Evolutionary conservation across 2,329 filamentous ascomycete genomes (phyloP), one percentile per base, ranked within the genome.

Genomic region (Colletotrichum simmondsii): DNA sequence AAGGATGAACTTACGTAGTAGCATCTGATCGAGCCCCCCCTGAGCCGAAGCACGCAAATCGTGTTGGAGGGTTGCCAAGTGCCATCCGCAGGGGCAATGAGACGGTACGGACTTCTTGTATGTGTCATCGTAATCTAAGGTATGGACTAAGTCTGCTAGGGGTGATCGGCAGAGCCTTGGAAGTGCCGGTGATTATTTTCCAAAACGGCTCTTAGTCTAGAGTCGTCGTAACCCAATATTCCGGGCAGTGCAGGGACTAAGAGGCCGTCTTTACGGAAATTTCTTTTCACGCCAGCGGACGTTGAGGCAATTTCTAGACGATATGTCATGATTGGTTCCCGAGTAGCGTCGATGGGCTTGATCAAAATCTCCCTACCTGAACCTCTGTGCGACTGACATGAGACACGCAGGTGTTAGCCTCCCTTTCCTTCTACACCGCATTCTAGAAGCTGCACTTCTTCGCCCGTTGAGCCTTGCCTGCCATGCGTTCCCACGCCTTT

Each of bases 401-500:
- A 70, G 66, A 70, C 60, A 35, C 30, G 54, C 32, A 32, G 60
- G 60, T 65, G 61, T 49, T 28, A 70, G 66, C 54, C 60, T 61
- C 65, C 32, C 42, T 26, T 6, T 37, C 46, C 22, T 14, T 56
- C 22, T 26, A 59, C 37, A 53, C 52, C 28, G 28, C 58, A 32
- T 49, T 65, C 70, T 59, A 52, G 46, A 70, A 57, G 59, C 59
- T 26, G 53, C 49, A 16, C 49, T 24, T 42, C 37, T 68, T 72
- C 24, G 46, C 62, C 10, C 26, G 53, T 65, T 60, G 66, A 72
- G 64, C 63, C 66, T 49, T 26, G 46, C 32, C 60, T 46, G 54
- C 30, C 46, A 72, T 70, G 70, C 66, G 70, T 37, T 66, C 32
- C 24, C 57, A 42, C 46, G 65, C 35, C 37, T n/a, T 70, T 60